These are phyloP conservation scores for Adenanthera pavonina DNA, from an alignment of 306 rosid species.

Conservation along the genomic window DNA sequence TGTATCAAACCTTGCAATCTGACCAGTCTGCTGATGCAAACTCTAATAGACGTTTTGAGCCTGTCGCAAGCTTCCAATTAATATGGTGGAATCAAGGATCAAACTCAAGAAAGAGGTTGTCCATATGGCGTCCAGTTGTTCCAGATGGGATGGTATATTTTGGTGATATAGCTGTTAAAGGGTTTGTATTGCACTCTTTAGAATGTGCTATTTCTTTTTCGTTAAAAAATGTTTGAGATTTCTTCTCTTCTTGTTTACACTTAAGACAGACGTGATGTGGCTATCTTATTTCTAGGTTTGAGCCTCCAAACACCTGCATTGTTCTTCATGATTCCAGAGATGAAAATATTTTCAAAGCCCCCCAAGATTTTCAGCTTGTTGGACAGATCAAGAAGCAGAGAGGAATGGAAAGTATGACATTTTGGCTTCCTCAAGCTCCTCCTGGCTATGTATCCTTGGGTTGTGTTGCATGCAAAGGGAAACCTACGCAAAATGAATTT, in stretches of 20 bases:
- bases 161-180: constrained; percentile 85
- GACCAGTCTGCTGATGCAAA: constrained; percentile 54
- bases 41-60: constrained; percentile 69
- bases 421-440: constrained; percentile 97
- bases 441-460: constrained; percentile 95
- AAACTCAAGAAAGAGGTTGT: constrained; percentile 71
- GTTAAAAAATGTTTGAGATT: constrained; percentile 5
- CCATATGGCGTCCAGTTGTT: constrained; percentile 94
- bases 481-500: constrained; percentile 75
- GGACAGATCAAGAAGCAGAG: constrained; percentile 88
- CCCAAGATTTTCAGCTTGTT: constrained; percentile 80
- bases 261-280: constrained; percentile 14
- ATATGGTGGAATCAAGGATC: constrained; percentile 94
- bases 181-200: constrained; percentile 53
- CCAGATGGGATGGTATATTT: constrained; percentile 83
- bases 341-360: constrained; percentile 72
- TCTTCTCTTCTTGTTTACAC: constrained; percentile 31
- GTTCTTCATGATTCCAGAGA: constrained; percentile 76
- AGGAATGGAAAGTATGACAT: constrained; percentile 79
- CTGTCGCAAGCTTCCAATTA: constrained; percentile 82
- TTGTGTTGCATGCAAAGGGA: constrained; percentile 80
- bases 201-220: constrained; percentile 27
- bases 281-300: constrained; percentile 64
- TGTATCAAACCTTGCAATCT: constrained; percentile 45
- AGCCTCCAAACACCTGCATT: constrained; percentile 87